Base-by-base conservation (phyloP, 176 grass and related monocot species). In the Alopecurus myosuroides region DNA sequence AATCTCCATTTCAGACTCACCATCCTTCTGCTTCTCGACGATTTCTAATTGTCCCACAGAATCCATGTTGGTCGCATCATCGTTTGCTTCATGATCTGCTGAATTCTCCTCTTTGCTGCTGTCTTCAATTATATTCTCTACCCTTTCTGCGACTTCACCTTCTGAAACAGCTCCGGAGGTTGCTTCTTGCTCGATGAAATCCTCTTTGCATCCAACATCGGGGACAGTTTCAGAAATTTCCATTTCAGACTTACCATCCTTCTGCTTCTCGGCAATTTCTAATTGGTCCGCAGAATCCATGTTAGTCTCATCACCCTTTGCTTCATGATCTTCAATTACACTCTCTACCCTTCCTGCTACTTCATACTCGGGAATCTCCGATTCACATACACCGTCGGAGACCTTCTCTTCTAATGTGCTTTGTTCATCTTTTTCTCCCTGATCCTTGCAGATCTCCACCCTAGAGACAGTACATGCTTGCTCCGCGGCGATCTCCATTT, bases 1-100 rank as follows among this genome's bases (percentile, higher is more conserved):
- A 79, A 86, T 84, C 57, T 92, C 84, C 82, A 77, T 81, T 64
- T 89, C 78, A 80, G 76, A 87, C 30, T 8, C 89, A 61, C 67
- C 31, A 70, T 70, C 85, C 9, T 55, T 31, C 35, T 51, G 37
- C 14, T 88, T 74, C 82, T 22, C 9, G 0, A 69, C 11, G 26
- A 44, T 51, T 22, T 77, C 55, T 22, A 40, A 77, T 25, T 34
- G 46, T 11, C 48, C 19, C 1, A 34, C 67, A 70, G 50, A 81
- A n/a, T 77, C 50, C 20, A 68, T 39, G n/a, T 4, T 44, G 36
- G 0, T 81, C 26, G 42, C 65, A 19, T 55, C 68, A 50, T 49
- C 49, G 18, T 46, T 42, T 46, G 22, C 20, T n/a, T 62, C 76
- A 3, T 23, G 81, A 33, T 88, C 69, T 1, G 13, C 42, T 4